Evolutionary conservation across 345 rosid genomes (phyloP).

Genomic region (Abelmoschus esculentus): DNA sequence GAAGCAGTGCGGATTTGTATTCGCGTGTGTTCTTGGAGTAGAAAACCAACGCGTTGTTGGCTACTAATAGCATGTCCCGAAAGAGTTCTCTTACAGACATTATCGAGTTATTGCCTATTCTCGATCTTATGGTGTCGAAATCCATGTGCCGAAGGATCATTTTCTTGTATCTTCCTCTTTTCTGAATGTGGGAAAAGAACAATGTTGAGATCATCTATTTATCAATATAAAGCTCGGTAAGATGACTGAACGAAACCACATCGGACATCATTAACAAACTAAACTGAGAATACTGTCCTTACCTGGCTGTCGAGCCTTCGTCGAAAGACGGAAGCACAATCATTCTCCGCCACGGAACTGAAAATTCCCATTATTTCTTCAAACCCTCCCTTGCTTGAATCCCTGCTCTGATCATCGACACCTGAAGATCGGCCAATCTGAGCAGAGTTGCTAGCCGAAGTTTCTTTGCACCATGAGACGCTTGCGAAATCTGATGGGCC

Average conservation of each 20-base stretch:
- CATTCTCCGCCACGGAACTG: slow-evolving; percentile 37
- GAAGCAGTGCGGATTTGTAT: slow-evolving; percentile 55
- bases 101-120: slow-evolving; percentile 35
- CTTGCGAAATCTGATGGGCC: slow-evolving; percentile 35
- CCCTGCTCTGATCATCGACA: slow-evolving; percentile 21
- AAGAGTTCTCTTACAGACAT: slow-evolving; percentile 52
- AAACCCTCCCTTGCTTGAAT: slow-evolving; percentile 18
- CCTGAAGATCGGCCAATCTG: slow-evolving; percentile 24
- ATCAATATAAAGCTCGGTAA: neutral
- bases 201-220: slow-evolving; percentile 6
- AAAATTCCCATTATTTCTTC: slow-evolving; percentile 45
- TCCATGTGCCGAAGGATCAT: slow-evolving; percentile 66
- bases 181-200: slow-evolving; percentile 34
- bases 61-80: slow-evolving; percentile 61
- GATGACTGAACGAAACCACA: neutral
- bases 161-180: slow-evolving; percentile 83
- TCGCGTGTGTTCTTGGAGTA: slow-evolving; percentile 77
- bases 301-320: slow-evolving; percentile 87
- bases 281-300: neutral
- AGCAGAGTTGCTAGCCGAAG: slow-evolving; percentile 31
- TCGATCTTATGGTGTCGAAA: slow-evolving; percentile 57
- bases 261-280: no score
- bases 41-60: slow-evolving; percentile 68
- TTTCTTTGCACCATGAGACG: slow-evolving; percentile 38
- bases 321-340: slow-evolving; percentile 52